Evolutionary conservation across 2,329 filamentous ascomycete species (phyloP).

Genomic region (Botrytis pseudocinerea): DNA sequence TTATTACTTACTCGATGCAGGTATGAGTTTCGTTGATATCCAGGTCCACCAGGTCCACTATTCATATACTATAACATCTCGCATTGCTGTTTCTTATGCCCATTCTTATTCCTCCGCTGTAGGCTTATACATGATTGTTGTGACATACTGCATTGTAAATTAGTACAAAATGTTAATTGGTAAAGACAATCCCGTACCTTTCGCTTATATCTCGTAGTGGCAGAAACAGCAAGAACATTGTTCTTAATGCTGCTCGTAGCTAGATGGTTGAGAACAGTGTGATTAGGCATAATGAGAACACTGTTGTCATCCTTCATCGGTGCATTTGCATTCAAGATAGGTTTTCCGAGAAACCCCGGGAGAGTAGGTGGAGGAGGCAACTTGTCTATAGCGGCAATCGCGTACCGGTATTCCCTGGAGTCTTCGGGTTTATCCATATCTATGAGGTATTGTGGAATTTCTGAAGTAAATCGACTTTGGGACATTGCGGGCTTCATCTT

Average conservation of each 20-base stretch:
- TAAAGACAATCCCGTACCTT: constrained; percentile 61
- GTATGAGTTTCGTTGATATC: constrained; percentile 16
- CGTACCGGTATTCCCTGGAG: constrained; percentile 70
- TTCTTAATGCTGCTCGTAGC: constrained; percentile 98
- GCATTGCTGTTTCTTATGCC: constrained; percentile 20
- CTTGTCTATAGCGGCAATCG: constrained; percentile 72
- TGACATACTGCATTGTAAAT: constrained; percentile 74
- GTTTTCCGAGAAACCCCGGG: constrained; percentile 89
- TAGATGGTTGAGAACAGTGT: constrained; percentile 93
- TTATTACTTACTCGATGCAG: constrained; percentile 7
- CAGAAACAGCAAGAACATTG: constrained; percentile 90
- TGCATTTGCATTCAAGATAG: constrained; percentile 86
- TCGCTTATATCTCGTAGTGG: constrained; percentile 94
- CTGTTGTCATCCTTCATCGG: constrained; percentile 98
- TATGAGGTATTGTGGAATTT: constrained; percentile 80
- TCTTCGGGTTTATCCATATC: constrained; percentile 88
- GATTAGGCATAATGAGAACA: constrained; percentile 94
- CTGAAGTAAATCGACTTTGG: constrained; percentile 63
- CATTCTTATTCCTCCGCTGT: constrained; percentile 50
- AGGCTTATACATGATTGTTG: constrained; percentile 96
- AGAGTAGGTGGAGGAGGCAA: constrained; percentile 81
- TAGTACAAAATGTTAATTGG: constrained; percentile 11
- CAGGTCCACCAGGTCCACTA: constrained; percentile 17
- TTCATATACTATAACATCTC: constrained; percentile 13
- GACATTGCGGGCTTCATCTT: constrained; percentile 58